Conservation (phyloP, 2,329 filamentous ascomycete species). For the Alternaria conjuncta region DNA sequence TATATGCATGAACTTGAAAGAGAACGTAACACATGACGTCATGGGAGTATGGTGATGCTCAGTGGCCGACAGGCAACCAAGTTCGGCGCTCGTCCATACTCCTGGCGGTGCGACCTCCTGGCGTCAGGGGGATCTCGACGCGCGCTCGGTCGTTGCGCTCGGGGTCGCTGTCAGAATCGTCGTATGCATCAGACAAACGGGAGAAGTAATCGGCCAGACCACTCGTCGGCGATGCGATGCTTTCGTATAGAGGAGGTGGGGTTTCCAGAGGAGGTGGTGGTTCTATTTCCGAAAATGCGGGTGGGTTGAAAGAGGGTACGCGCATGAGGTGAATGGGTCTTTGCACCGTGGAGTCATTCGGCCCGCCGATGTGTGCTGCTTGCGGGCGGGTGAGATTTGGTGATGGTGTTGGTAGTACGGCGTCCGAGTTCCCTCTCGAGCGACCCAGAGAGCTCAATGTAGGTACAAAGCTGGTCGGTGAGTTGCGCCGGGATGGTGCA, state of each 20-base stretch:
- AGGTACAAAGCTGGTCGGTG: constrained; percentile 59
- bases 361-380: constrained; percentile 54
- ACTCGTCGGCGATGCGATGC: constrained; percentile 74
- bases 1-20: constrained; percentile 19
- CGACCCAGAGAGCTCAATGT: constrained; percentile 64
- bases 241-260: constrained; percentile 84
- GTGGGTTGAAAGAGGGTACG: constrained; percentile 85
- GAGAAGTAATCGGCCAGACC: constrained; percentile 86
- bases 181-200: constrained; percentile 70
- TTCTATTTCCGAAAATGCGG: constrained; percentile 81
- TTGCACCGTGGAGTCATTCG: constrained; percentile 55
- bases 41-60: constrained; percentile 30
- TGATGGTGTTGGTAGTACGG: constrained; percentile 22
- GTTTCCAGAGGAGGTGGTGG: constrained; percentile 77
- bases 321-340: constrained; percentile 86
- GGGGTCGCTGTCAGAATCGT: constrained; percentile 65
- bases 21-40: constrained; percentile 26
- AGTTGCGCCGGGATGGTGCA: constrained; percentile 60
- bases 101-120: constrained; percentile 66
- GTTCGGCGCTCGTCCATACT: constrained; percentile 69
- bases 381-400: constrained; percentile 59
- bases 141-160: constrained; percentile 50
- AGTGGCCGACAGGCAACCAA: constrained; percentile 57
- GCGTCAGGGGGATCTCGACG: constrained; percentile 67
- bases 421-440: constrained; percentile 36